A percentile compares a stretch with the other conserved stretches of the same genome.
Evolutionary conservation across 139 green algal species (phyloP).

Genomic region (Eudorina sp.): DNA sequence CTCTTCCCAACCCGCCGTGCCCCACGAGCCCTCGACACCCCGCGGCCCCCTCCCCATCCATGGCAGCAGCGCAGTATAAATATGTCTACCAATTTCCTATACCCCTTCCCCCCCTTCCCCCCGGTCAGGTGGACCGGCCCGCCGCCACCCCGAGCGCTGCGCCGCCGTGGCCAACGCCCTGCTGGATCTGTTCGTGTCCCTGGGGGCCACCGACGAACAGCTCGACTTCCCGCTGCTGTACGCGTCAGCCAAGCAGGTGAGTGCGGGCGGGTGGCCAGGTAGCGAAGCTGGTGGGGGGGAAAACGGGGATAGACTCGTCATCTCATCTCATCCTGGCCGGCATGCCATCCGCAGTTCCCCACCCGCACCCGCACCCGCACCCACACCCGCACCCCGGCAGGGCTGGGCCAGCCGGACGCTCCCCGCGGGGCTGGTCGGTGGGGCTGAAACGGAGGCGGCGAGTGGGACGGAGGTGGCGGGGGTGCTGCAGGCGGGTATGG

Average conservation of each 20-base stretch:
- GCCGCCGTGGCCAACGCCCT: conserved; percentile 76
- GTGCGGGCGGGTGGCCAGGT: neutral
- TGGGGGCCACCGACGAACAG: conserved; percentile 90
- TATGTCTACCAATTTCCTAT: too few relatives aligned
- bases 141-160: conserved; percentile 70
- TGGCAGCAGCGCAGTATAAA: too few relatives aligned
- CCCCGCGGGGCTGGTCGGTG: conserved; percentile 1
- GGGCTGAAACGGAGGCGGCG: neutral
- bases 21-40: too few relatives aligned
- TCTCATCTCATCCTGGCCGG: neutral
- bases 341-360: too few relatives aligned
- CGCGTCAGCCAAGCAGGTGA: conserved; percentile 77
- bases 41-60: too few relatives aligned
- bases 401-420: conserved; percentile 71
- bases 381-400: too few relatives aligned
- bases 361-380: too few relatives aligned
- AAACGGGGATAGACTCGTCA: neutral
- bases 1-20: too few relatives aligned
- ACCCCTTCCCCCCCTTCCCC: neutral
- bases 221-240: conserved; percentile 93
- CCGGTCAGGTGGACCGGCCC: conserved; percentile 52
- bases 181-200: conserved; percentile 89
- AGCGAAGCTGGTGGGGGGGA: neutral
- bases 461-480: neutral
- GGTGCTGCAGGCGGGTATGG: conserved; percentile 65